These are phyloP conservation scores for Tricladium varicosporioides DNA, from an alignment of 2,329 filamentous ascomycete genomes.

Conservation along the genomic window DNA sequence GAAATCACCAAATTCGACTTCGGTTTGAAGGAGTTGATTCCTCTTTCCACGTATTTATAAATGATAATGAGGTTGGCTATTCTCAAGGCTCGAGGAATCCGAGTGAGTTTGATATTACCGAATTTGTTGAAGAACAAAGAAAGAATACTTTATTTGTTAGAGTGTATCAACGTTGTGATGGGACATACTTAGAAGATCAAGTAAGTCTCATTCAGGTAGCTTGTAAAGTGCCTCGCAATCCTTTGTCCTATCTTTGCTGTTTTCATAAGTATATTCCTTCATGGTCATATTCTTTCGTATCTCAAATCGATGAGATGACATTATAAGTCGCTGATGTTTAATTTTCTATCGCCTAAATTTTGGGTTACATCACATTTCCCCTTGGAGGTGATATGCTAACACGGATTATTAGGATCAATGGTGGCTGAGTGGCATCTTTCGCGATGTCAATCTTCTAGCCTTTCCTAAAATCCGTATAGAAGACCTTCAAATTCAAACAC, in stretches of 20 bases:
- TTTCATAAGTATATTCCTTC: too few species aligned
- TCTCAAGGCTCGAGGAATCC: slow-evolving; percentile 67
- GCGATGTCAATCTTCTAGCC: slow-evolving; percentile 61
- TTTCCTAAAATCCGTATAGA: slow-evolving; percentile 55
- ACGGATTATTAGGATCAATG: slow-evolving; percentile 50
- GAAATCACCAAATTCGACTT: slow-evolving; percentile 54
- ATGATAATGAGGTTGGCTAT: slow-evolving; percentile 63
- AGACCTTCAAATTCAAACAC: slow-evolving; percentile 55
- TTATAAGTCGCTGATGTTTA: background rate
- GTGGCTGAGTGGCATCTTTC: slow-evolving; percentile 67
- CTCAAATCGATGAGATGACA: background rate
- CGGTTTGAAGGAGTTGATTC: slow-evolving; percentile 72
- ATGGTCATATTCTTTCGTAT: too few species aligned
- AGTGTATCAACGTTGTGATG: slow-evolving; percentile 72
- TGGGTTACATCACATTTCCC: too few species aligned
- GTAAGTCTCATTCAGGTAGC: background rate
- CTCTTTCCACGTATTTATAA: slow-evolving; percentile 68
- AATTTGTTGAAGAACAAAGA: slow-evolving; percentile 42
- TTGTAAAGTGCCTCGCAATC: too few species aligned
- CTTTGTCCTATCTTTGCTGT: too few species aligned
- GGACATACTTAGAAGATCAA: slow-evolving; percentile 66
- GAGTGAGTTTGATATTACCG: slow-evolving; percentile 66
- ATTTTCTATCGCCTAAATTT: too few species aligned
- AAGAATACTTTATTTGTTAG: slow-evolving; percentile 58
- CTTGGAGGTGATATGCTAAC: background rate